Evolutionary conservation across 306 rosid species (phyloP), one percentile per base, ranked within the genome.

Genomic region (Vigna radiata): DNA sequence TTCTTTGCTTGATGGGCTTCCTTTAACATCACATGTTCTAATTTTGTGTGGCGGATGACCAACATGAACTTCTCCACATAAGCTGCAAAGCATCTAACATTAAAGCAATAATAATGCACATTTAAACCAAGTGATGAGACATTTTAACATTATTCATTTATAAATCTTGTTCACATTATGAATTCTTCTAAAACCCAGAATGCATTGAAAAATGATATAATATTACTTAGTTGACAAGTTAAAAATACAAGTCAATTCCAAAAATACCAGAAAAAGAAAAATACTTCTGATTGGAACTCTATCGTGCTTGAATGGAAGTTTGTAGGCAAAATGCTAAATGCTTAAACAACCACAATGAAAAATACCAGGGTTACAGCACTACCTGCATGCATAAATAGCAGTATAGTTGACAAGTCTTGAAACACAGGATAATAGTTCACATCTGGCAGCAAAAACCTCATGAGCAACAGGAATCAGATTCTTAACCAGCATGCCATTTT

Each of bases 31-130:
- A 37, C 96, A 90, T 58, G 96, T 88, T 85, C 76, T 88, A 79
- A 90, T 88, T 83, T 83, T 80, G 76, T 90, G 96, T 0, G 96
- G 91, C 15, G 88, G 88, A 76, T 88, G 81, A 72, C 96, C 96
- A 61, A 90, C 84, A 73, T 88, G 91, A 85, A 86, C 93, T 50
- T 88, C 90, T 69, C 87, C 86, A 77, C 96, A 90, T 79, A 85
- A 68, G 74, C 91, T 90, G 86, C 77, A 74, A 73, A 68, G 17
- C 33, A 68, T 70, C 8, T 47, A 77, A 50, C 58, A 74, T 41
- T 67, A 76, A 82, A 39, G 44, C 2, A 41, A 62, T 7, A 70
- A 69, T 60, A 65, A 54, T 27, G 31, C 17, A n/a, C 15, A 52
- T 13, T 14, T 23, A 36, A 52, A 82, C 12, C 23, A 48, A 7